phyloP scores from a whole-genome alignment of 2,329 filamentous ascomycete species.

The Colletotrichum graminicola region DNA sequence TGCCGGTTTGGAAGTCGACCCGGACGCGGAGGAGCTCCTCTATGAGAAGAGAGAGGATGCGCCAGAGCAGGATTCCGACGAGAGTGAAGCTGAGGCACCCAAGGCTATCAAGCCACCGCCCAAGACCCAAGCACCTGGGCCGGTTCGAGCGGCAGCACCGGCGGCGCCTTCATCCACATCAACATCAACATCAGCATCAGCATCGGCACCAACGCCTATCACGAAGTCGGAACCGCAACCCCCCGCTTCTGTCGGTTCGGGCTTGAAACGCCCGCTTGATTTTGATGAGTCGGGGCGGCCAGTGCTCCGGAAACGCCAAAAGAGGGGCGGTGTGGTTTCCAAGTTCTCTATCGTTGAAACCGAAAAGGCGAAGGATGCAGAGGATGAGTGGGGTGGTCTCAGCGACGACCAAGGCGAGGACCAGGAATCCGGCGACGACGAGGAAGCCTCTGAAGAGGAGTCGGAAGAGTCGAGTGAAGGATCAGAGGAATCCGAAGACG shows the following conservation, averaged over 20 bases:
- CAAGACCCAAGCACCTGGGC: background rate
- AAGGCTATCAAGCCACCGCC: slow-evolving; percentile 31
- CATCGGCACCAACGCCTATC: background rate
- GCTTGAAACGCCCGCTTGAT: slow-evolving; percentile 88
- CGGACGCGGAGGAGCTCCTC: slow-evolving; percentile 66
- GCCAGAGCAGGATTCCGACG: slow-evolving; percentile 48
- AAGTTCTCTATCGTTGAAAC: slow-evolving; percentile 61
- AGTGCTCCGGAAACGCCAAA: slow-evolving; percentile 85
- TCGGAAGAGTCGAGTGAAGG: slow-evolving; percentile 42
- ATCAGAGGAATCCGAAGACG: slow-evolving; percentile 47
- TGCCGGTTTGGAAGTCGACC: slow-evolving; percentile 70
- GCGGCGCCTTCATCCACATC: slow-evolving; percentile 3
- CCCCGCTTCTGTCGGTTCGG: slow-evolving; percentile 70
- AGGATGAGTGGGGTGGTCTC: slow-evolving; percentile 45
- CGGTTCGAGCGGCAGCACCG: slow-evolving; percentile 14
- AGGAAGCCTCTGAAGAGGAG: slow-evolving; percentile 48
- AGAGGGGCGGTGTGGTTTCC: slow-evolving; percentile 71
- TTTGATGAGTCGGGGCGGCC: slow-evolving; percentile 83
- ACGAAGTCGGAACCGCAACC: slow-evolving; percentile 12
- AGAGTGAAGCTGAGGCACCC: slow-evolving; percentile 46
- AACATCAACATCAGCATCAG: background rate
- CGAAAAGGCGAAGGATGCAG: slow-evolving; percentile 51
- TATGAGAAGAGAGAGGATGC: slow-evolving; percentile 57
- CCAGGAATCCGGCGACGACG: slow-evolving; percentile 9
- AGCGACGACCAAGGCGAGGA: slow-evolving; percentile 42